Percentiles rank a stretch among this genome's conserved stretches.
Evolutionary conservation across 352 stramenopile genomes (phyloP).

Genomic region (Phytophthora palmivora): DNA sequence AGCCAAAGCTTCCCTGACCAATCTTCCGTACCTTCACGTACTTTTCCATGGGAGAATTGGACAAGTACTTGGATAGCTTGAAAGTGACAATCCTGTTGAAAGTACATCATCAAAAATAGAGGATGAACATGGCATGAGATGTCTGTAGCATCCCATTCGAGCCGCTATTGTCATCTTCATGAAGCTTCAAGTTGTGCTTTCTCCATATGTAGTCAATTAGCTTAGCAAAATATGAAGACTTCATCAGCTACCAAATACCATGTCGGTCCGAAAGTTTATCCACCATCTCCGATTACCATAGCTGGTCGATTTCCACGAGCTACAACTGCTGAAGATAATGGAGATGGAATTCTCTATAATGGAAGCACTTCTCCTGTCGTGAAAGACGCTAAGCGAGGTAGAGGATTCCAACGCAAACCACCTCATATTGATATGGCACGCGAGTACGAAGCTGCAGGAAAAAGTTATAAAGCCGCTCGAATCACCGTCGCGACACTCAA

Average conservation of each 20-base stretch:
- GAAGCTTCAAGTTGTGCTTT: slow-evolving; percentile 1
- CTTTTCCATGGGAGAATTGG: slow-evolving; percentile 60
- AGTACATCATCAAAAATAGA: slow-evolving; percentile 26
- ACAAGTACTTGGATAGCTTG: not conserved
- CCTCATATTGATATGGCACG: slow-evolving; percentile 57
- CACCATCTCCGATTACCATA: slow-evolving; percentile 14
- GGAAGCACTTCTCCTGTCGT: slow-evolving; percentile 10
- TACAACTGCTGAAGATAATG: slow-evolving; percentile 33
- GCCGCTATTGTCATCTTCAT: not conserved
- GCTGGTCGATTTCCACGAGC: slow-evolving; percentile 25
- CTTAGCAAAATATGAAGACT: slow-evolving; percentile 6
- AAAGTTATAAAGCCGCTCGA: slow-evolving; percentile 58
- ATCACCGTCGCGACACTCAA: slow-evolving; percentile 55
- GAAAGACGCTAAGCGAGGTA: slow-evolving; percentile 5
- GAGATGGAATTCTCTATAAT: slow-evolving; percentile 63
- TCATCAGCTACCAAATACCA: slow-evolving; percentile 17
- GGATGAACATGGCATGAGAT: slow-evolving; percentile 10
- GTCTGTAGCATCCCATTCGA: slow-evolving; percentile 23
- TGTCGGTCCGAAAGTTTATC: slow-evolving; percentile 7
- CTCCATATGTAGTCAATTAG: too few species aligned
- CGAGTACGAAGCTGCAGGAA: slow-evolving; percentile 52
- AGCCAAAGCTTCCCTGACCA: slow-evolving; percentile 76
- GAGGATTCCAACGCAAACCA: slow-evolving; percentile 61
- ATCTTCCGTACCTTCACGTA: slow-evolving; percentile 84
- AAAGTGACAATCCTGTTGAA: slow-evolving; percentile 3